Evolutionary conservation across 495 filamentous ascomycete genomes (phyloP).

Genomic region (Hyaloscypha finlandica): DNA sequence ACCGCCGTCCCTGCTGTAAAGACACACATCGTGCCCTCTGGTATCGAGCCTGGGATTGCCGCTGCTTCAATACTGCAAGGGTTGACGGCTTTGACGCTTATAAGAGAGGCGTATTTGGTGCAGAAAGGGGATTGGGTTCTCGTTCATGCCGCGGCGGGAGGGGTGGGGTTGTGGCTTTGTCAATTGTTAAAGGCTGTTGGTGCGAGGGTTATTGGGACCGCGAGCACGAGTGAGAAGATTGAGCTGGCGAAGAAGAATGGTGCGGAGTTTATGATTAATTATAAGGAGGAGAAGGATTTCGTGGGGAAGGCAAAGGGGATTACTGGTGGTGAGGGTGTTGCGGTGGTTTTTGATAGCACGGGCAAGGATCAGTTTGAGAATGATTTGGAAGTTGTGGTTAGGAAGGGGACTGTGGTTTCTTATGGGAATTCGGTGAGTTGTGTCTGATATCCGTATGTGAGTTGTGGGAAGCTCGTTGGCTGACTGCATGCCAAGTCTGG

Average conservation of each 20-base stretch:
- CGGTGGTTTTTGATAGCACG: constrained; percentile 86
- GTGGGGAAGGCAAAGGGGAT: constrained; percentile 66
- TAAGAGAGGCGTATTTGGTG: constrained; percentile 75
- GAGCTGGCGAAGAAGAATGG: constrained; percentile 67
- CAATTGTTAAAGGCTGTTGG: constrained; percentile 75
- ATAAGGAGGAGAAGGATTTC: constrained; percentile 63
- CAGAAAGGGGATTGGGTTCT: constrained; percentile 80
- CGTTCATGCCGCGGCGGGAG: constrained; percentile 89
- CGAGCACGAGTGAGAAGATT: constrained; percentile 71
- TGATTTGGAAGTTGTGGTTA: constrained; percentile 72
- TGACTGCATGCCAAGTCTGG: constrained; percentile 47
- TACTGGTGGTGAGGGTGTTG: constrained; percentile 69
- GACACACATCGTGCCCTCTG: constrained; percentile 64
- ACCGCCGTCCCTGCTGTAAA: constrained; percentile 59
- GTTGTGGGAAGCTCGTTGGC: neutral
- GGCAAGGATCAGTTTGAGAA: constrained; percentile 86
- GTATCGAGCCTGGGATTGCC: constrained; percentile 60
- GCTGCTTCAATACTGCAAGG: constrained; percentile 78
- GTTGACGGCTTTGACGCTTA: constrained; percentile 80
- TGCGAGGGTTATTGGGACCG: constrained; percentile 82
- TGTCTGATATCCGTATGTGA: neutral
- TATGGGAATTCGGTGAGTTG: constrained; percentile 84
- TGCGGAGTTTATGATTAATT: constrained; percentile 74
- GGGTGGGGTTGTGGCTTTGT: constrained; percentile 76
- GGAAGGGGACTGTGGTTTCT: constrained; percentile 80